Evolutionary conservation across 768 basidiomycete genomes (phyloP).

Genomic region (Royoungia palumana): DNA sequence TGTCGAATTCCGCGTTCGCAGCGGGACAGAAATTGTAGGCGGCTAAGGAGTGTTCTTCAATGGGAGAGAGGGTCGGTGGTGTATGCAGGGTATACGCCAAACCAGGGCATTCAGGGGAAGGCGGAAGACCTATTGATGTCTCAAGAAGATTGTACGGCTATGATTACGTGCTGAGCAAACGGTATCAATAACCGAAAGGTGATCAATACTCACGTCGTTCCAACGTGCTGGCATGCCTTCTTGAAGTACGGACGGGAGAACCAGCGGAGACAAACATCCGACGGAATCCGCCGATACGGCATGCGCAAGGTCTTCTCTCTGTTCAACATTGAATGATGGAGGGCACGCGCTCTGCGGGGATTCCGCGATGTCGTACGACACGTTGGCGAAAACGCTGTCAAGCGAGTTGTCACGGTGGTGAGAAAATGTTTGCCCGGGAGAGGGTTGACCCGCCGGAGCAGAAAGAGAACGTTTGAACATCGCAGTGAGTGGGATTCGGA

Average conservation of each 20-base stretch:
- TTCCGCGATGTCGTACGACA: slow-evolving; percentile 30
- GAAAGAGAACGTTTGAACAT: slow-evolving; percentile 67
- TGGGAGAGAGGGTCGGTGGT: slow-evolving; percentile 21
- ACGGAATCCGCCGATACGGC: slow-evolving; percentile 21
- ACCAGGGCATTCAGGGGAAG: slow-evolving; percentile 19
- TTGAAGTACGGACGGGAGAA: slow-evolving; percentile 30
- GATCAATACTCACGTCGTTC: slow-evolving; percentile 31
- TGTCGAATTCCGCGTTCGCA: slow-evolving; percentile 7
- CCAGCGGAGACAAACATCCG: slow-evolving; percentile 29
- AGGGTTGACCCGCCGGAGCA: slow-evolving; percentile 40
- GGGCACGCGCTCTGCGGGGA: slow-evolving; percentile 11
- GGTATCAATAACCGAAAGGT: slow-evolving; percentile 8
- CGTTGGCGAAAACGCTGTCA: slow-evolving; percentile 30
- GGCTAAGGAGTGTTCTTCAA: slow-evolving; percentile 22
- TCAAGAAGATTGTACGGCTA: slow-evolving; percentile 35
- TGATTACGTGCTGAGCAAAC: slow-evolving; percentile 18
- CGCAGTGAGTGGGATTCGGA: slow-evolving; percentile 53
- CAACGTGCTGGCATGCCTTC: slow-evolving; percentile 30
- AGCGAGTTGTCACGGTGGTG: slow-evolving; percentile 24
- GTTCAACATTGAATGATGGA: slow-evolving; percentile 16
- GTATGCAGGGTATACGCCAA: slow-evolving; percentile 26
- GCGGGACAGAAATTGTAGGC: slow-evolving; percentile 17
- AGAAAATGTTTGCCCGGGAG: slow-evolving; percentile 8
- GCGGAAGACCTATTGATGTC: slow-evolving; percentile 28
- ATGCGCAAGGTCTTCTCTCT: slow-evolving; percentile 19